Percentiles rank a stretch among this genome's conserved stretches.
Conservation (phyloP, 2,329 filamentous ascomycete species). For the Lecanicillium sp. region DNA sequence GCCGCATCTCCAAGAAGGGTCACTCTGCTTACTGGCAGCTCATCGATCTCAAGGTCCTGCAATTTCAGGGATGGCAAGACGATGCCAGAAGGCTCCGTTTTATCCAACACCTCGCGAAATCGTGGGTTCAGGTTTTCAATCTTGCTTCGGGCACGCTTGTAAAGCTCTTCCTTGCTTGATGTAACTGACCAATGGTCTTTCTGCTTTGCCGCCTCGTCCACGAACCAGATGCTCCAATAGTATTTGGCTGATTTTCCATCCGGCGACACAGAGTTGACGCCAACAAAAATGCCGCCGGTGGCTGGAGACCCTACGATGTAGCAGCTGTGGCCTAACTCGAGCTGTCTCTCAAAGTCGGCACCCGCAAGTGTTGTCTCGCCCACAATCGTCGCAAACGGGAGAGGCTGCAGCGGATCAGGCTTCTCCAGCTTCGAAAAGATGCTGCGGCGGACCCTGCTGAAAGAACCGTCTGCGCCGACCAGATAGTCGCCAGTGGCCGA, state of each 20-base stretch:
- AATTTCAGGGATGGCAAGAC: slow-evolving; percentile 28
- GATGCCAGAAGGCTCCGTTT: slow-evolving; percentile 14
- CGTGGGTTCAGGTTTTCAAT: slow-evolving; percentile 9
- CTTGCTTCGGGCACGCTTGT: slow-evolving; percentile 10
- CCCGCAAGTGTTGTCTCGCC: slow-evolving; percentile 24
- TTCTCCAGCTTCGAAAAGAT: slow-evolving; percentile 21
- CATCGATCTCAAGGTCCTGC: slow-evolving; percentile 26
- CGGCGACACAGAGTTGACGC: slow-evolving; percentile 19
- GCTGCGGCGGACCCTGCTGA: slow-evolving; percentile 28
- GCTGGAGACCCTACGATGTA: slow-evolving; percentile 18
- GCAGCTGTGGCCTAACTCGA: slow-evolving; percentile 27
- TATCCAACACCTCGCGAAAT: slow-evolving; percentile 21
- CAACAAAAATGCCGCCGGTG: slow-evolving; percentile 18
- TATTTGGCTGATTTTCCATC: slow-evolving; percentile 20
- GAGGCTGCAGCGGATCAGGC: slow-evolving; percentile 21
- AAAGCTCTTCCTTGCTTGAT: slow-evolving; percentile 14
- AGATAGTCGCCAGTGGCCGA: slow-evolving; percentile 37
- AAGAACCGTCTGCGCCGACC: slow-evolving; percentile 41
- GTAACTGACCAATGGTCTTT: slow-evolving; percentile 27
- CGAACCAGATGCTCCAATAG: slow-evolving; percentile 24
- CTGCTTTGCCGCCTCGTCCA: slow-evolving; percentile 21
- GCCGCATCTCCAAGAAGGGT: slow-evolving; percentile 40
- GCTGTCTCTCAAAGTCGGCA: slow-evolving; percentile 24
- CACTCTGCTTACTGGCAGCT: slow-evolving; percentile 28
- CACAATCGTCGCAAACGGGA: slow-evolving; percentile 23